Percentiles rank a stretch among this genome's conserved stretches.
phyloP scores from a whole-genome alignment of 2,329 filamentous ascomycete genomes.

The Sordariomycetes sp. region DNA sequence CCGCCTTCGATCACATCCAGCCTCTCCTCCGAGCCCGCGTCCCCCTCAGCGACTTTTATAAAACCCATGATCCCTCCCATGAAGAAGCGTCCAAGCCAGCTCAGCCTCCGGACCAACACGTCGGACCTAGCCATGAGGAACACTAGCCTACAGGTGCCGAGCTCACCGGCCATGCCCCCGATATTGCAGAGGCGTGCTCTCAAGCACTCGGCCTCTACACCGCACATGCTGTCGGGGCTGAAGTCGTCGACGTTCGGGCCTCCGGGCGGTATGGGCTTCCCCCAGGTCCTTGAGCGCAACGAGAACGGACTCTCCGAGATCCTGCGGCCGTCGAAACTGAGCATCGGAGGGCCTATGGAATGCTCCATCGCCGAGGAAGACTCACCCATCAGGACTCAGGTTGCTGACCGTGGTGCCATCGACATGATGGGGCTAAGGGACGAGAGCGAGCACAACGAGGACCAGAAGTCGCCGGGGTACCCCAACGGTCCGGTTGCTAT shows the following conservation, averaged over 20 bases:
- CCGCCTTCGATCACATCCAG: constrained; percentile 34
- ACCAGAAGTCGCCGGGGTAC: constrained; percentile 71
- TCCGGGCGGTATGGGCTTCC: constrained; percentile 49
- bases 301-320: constrained; percentile 47
- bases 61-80: constrained; percentile 61
- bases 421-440: constrained; percentile 44
- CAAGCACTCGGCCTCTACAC: constrained; percentile 56
- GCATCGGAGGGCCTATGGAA: constrained; percentile 20
- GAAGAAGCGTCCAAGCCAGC: constrained; percentile 63
- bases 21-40: constrained; percentile 32
- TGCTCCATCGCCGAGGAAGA: constrained; percentile 38
- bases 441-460: constrained; percentile 60
- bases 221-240: constrained; percentile 48
- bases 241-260: constrained; percentile 48
- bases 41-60: constrained; percentile 68
- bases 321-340: constrained; percentile 35
- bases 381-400: constrained; percentile 45
- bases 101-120: constrained; percentile 63
- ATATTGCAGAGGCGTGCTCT: constrained; percentile 49
- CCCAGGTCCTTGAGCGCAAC: constrained; percentile 45
- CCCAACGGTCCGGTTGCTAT: constrained; percentile 73
- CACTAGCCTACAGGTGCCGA: constrained; percentile 37
- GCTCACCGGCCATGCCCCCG: constrained; percentile 40
- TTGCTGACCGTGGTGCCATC: constrained; percentile 44
- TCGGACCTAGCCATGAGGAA: constrained; percentile 36